A percentile compares a stretch with the other conserved stretches of the same genome.
Conservation (phyloP, 2,329 filamentous ascomycete genomes). For the Claviceps spartinae region DNA sequence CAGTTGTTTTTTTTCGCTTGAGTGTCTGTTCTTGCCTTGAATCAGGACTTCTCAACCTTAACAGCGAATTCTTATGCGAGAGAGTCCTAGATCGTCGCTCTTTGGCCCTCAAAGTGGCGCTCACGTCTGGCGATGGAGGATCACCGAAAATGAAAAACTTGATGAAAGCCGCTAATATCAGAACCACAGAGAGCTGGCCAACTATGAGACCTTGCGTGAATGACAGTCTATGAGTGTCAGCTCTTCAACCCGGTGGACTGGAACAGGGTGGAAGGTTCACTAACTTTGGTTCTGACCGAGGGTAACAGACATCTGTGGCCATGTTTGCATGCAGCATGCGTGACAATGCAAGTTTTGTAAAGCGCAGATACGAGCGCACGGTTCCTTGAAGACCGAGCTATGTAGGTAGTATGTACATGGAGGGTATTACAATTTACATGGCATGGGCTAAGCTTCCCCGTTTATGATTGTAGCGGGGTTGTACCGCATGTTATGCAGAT, state of each 20-base stretch:
- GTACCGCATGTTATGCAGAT: not conserved
- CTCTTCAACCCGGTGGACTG: not conserved
- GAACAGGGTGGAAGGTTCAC: conserved; percentile 12
- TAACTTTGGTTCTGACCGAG: conserved; percentile 32
- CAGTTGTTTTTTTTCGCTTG: conserved; percentile 55
- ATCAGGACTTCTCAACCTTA: conserved; percentile 42
- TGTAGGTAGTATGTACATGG: too few relatives aligned
- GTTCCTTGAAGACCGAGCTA: too few relatives aligned
- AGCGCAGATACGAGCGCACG: too few relatives aligned
- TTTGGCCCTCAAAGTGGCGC: conserved; percentile 60
- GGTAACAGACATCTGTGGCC: conserved; percentile 28
- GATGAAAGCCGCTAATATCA: conserved; percentile 89
- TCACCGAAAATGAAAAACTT: conserved; percentile 99
- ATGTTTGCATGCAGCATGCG: conserved; percentile 13
- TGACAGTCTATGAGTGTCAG: conserved; percentile 41
- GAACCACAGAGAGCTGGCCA: conserved; percentile 81
- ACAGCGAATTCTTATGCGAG: conserved; percentile 61
- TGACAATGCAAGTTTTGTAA: too few relatives aligned
- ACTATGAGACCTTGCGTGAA: conserved; percentile 91
- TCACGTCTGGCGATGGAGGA: conserved; percentile 68
- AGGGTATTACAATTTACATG: too few relatives aligned
- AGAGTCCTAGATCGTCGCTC: conserved; percentile 61
- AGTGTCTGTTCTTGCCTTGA: conserved; percentile 29
- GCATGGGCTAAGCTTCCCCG: not conserved
- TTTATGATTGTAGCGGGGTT: conserved; percentile 1